A percentile compares a stretch with the other conserved stretches of the same genome.
Conservation (phyloP, 495 filamentous ascomycete genomes). For the Poronia punctata region DNA sequence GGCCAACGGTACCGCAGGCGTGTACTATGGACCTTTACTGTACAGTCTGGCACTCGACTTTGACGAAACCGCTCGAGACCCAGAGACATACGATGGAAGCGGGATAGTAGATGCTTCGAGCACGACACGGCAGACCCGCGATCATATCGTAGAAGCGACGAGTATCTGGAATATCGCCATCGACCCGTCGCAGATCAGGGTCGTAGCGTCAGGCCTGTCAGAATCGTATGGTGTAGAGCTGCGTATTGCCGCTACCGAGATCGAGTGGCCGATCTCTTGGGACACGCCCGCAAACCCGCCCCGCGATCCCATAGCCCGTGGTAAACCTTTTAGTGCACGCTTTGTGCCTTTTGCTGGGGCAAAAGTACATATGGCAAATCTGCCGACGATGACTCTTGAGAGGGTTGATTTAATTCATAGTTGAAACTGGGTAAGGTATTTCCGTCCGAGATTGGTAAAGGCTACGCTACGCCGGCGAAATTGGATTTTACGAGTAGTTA, state of each 20-base stretch:
- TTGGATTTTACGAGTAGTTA: no score
- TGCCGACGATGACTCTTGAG: slow-evolving; percentile 32
- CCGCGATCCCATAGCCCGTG: slow-evolving; percentile 19
- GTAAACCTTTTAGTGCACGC: slow-evolving; percentile 33
- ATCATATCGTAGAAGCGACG: slow-evolving; percentile 24
- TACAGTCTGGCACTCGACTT: slow-evolving; percentile 44
- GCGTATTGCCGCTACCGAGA: slow-evolving; percentile 43
- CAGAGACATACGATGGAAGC: slow-evolving; percentile 11
- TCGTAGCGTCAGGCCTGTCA: slow-evolving; percentile 18
- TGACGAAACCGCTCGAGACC: slow-evolving; percentile 13
- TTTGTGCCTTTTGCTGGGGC: slow-evolving; percentile 51
- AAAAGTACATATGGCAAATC: slow-evolving; percentile 53
- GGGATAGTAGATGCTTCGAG: slow-evolving; percentile 10
- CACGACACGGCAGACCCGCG: slow-evolving; percentile 19
- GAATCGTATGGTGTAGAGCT: no score
- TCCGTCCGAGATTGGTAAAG: no score
- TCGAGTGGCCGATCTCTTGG: slow-evolving; percentile 43
- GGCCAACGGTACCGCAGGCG: slow-evolving; percentile 48
- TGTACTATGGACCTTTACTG: slow-evolving; percentile 49
- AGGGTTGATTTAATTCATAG: slow-evolving; percentile 21
- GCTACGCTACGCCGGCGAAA: no score
- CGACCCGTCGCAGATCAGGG: slow-evolving; percentile 33
- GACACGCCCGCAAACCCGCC: slow-evolving; percentile 43
- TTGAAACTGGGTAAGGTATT: no score
- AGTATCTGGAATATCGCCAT: slow-evolving; percentile 47